Percentiles rank a stretch among this genome's conserved stretches.
These are phyloP conservation scores for Ophiostoma himal-ulmi DNA, from an alignment of 2,329 filamentous ascomycete genomes.

Conservation along the genomic window DNA sequence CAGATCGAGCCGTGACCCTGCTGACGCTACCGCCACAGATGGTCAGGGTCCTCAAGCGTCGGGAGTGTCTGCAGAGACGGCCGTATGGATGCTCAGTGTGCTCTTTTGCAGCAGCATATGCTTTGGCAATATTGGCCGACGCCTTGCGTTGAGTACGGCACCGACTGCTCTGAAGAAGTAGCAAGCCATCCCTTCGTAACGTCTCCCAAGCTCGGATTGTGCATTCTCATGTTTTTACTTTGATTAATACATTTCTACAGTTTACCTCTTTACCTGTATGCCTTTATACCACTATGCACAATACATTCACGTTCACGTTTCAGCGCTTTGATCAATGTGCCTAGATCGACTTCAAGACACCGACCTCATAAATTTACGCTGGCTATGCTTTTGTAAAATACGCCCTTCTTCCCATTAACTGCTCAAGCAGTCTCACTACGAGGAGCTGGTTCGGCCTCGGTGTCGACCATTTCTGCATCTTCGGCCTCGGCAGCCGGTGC, in stretches of 20 bases:
- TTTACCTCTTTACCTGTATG: not conserved
- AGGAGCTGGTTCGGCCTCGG: not conserved
- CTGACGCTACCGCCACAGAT: not conserved
- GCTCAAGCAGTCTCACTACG: not conserved
- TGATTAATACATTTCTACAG: too few relatives aligned
- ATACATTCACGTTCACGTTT: not conserved
- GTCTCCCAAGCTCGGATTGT: not conserved
- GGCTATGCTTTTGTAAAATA: not conserved
- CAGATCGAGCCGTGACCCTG: conserved; percentile 24
- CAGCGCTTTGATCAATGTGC: not conserved
- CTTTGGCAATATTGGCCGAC: conserved; percentile 89
- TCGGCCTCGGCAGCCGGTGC: not conserved
- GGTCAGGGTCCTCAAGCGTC: conserved; percentile 18
- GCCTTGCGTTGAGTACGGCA: conserved; percentile 51
- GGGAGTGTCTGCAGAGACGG: conserved; percentile 62
- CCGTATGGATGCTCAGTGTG: conserved; percentile 87
- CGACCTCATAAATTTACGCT: not conserved
- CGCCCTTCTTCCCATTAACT: not conserved
- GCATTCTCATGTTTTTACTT: not conserved
- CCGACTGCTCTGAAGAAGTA: not conserved
- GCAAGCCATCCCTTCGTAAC: not conserved
- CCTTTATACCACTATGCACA: not conserved
- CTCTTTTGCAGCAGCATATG: conserved; percentile 92
- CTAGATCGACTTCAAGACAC: not conserved
- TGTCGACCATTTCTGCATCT: conserved; percentile 22